Evolutionary conservation across 768 basidiomycete species (phyloP), one percentile per base, ranked within the genome.

Genomic region (Lentinula sp.): DNA sequence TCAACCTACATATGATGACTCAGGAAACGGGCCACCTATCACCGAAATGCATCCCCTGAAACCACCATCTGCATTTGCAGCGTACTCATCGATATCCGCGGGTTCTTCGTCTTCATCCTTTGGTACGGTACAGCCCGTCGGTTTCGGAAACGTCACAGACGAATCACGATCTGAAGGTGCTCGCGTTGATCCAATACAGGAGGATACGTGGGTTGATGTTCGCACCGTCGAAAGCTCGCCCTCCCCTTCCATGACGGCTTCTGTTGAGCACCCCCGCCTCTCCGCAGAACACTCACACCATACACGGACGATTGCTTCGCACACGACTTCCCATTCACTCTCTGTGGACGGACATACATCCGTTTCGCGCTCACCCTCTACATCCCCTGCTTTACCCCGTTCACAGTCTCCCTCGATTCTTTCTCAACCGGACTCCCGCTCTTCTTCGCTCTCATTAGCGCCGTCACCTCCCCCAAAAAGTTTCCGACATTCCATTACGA

Each of bases 401-500:
- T 60, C 32, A 32, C 61, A 60, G 39, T 59, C 57, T 35, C 52
- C 62, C 5, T 59, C 57, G 34, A 23, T 31, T 10, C 43, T 35
- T 35, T 34, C 40, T 49, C 56, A 37, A 45, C 16, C 39, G 16
- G 15, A 43, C 34, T 53, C 42, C 23, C 51, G 43, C 18, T 46
- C 37, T 28, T 21, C 58, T 2, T 48, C 57, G 9, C 34, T 28
- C 8, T 48, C 57, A 9, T 45, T 45, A 8, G 57, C 57, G 15
- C 57, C 57, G 18, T 46, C 45, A 34, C 78, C 81, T 35, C 80
- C 80, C 57, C 78, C 79, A 3, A 84, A 82, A 69, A 77, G 77
- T 64, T 74, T 81, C 57, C 73, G 78, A 62, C 77, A 76, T 59
- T 82, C 79, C 65, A 66, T 81, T 52, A 76, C 79, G 31, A 76